Conservation (phyloP, 106 monocot genomes). For the Cymbidium sinense region DNA sequence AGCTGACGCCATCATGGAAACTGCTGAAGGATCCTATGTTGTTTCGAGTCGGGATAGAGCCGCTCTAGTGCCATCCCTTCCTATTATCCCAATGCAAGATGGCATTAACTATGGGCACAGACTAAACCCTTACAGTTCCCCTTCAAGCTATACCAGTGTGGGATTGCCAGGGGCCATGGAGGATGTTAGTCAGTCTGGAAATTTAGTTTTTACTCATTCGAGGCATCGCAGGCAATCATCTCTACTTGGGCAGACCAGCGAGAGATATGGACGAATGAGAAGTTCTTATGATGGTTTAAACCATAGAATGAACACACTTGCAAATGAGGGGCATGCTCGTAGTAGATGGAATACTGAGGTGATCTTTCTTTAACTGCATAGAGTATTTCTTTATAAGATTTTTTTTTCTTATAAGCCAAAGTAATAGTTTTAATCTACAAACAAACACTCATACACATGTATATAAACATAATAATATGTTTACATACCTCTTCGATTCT, state of each 20-base stretch:
- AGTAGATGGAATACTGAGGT: slow-evolving; percentile 28
- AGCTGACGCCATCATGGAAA: background rate
- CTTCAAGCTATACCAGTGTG: slow-evolving; percentile 5
- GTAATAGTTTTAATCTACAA: too few species aligned
- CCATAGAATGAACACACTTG: slow-evolving; percentile 12
- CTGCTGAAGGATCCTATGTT: background rate
- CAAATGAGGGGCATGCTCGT: slow-evolving; percentile 10
- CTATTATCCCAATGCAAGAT: slow-evolving; percentile 3
- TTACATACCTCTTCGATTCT: too few species aligned
- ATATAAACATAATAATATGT: too few species aligned
- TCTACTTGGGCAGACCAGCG: slow-evolving; percentile 14
- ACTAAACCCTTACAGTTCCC: slow-evolving; percentile 5
- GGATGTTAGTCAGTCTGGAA: slow-evolving; percentile 6
- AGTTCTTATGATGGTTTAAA: slow-evolving; percentile 16
- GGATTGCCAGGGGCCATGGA: slow-evolving; percentile 4
- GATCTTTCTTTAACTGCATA: background rate
- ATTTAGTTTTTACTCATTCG: slow-evolving; percentile 5
- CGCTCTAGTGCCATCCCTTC: background rate
- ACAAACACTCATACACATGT: too few species aligned
- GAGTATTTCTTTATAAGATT: too few species aligned
- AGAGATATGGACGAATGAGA: slow-evolving; percentile 30
- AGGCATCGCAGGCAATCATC: slow-evolving; percentile 15
- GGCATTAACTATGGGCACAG: slow-evolving; percentile 10
- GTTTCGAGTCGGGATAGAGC: slow-evolving; percentile 8
- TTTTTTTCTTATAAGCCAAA: too few species aligned